A percentile compares a stretch with the other conserved stretches of the same genome.
Evolutionary conservation across 805 yeast genomes (phyloP).

Genomic region (Pichia pseudocactophila): DNA sequence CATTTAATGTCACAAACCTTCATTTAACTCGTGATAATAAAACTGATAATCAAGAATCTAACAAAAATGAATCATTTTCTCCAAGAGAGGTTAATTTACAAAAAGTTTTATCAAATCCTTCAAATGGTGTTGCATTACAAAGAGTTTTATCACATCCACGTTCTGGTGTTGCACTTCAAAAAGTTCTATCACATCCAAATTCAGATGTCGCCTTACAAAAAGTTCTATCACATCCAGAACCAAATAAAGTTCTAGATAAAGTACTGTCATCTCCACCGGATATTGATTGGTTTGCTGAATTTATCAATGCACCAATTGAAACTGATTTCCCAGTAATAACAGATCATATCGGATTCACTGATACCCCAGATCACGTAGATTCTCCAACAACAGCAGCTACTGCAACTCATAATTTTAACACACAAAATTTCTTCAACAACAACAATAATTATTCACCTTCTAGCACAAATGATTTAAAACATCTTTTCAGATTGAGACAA

Average conservation of each 20-base stretch:
- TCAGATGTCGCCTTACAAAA: slow-evolving; percentile 14
- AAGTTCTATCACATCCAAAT: slow-evolving; percentile 14
- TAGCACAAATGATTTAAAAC: slow-evolving; percentile 41
- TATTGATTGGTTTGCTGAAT: slow-evolving; percentile 63
- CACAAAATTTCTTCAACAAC: slow-evolving; percentile 1
- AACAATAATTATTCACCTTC: slow-evolving; percentile 9
- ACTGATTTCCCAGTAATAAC: slow-evolving; percentile 42
- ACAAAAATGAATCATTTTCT: not conserved
- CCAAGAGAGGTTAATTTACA: slow-evolving; percentile 8
- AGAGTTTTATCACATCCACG: slow-evolving; percentile 15
- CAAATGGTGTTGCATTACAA: slow-evolving; percentile 11
- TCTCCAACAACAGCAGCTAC: slow-evolving; percentile 24
- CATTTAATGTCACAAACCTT: slow-evolving; percentile 4
- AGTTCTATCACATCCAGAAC: slow-evolving; percentile 15
- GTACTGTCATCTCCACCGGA: slow-evolving; percentile 11
- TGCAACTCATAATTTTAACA: slow-evolving; percentile 7
- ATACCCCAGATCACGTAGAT: slow-evolving; percentile 27
- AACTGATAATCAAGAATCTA: not conserved
- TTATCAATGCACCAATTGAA: slow-evolving; percentile 59
- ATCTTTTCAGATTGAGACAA: slow-evolving; percentile 57
- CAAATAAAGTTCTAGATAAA: slow-evolving; percentile 9
- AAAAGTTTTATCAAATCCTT: slow-evolving; percentile 13
- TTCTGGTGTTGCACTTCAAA: slow-evolving; percentile 12
- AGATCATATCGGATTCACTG: slow-evolving; percentile 53
- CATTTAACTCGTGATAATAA: not conserved